Evolutionary conservation across 192 early-diverging fungal species (phyloP).

Genomic region (Coemansia sp.): DNA sequence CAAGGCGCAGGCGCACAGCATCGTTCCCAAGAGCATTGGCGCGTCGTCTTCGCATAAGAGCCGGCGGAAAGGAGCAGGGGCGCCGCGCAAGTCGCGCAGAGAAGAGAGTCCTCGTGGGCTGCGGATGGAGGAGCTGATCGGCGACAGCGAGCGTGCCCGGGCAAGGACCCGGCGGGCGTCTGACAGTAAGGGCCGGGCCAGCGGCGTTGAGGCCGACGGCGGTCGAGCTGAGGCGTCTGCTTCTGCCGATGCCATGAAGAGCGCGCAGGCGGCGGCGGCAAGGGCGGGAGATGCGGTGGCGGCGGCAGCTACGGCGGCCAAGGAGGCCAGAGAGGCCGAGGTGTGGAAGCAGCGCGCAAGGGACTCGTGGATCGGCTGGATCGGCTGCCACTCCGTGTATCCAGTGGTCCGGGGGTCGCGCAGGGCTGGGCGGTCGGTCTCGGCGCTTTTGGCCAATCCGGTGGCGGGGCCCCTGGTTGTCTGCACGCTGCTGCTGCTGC

Average conservation of each 20-base stretch:
- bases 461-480: constrained; percentile 11
- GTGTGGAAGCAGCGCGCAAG: constrained; percentile 16
- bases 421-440: not conserved
- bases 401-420: constrained; percentile 9
- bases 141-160: constrained; percentile 8
- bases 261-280: not conserved
- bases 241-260: not conserved
- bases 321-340: constrained; percentile 2
- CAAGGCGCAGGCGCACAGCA: constrained; percentile 18
- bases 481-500: constrained; percentile 11
- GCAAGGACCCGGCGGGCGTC: not conserved
- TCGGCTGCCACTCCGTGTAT: constrained; percentile 24
- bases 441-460: constrained; percentile 5
- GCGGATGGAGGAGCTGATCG: constrained; percentile 50
- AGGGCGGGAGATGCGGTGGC: not conserved
- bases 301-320: constrained; percentile 1
- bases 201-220: not conserved
- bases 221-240: not conserved
- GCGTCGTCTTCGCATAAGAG: constrained; percentile 6
- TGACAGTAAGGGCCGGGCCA: not conserved
- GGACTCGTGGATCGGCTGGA: constrained; percentile 30
- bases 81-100: constrained; percentile 12
- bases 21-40: constrained; percentile 5
- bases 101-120: constrained; percentile 40
- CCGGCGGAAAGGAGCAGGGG: constrained; percentile 8